Evolutionary conservation across 768 basidiomycete genomes (phyloP).

Genomic region (Rhizopogon sp.): DNA sequence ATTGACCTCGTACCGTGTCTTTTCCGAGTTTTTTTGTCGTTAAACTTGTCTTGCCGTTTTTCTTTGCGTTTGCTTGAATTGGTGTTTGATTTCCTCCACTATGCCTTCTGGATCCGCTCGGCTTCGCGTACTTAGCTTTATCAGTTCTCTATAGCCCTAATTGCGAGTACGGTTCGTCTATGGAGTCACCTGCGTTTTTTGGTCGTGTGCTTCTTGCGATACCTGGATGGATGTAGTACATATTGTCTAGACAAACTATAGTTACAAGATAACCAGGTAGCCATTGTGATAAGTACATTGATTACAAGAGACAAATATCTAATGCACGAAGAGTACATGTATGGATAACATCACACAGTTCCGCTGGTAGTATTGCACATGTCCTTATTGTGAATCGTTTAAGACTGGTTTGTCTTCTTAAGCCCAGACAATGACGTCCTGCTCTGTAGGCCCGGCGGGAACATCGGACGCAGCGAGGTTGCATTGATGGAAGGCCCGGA

Average conservation of each 20-base stretch:
- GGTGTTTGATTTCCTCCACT: slow-evolving; percentile 5
- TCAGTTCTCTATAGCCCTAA: slow-evolving; percentile 14
- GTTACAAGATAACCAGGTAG: background rate
- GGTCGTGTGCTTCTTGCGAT: slow-evolving; percentile 29
- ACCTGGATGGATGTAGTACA: slow-evolving; percentile 35
- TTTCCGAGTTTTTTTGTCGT: slow-evolving; percentile 9
- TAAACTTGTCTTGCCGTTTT: slow-evolving; percentile 3
- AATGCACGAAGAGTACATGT: background rate
- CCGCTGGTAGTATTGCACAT: background rate
- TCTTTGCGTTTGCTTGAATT: background rate
- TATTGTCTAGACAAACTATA: slow-evolving; percentile 20
- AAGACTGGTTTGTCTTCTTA: slow-evolving; percentile 13
- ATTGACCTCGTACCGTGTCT: slow-evolving; percentile 14
- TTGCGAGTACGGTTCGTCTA: slow-evolving; percentile 15
- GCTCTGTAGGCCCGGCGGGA: slow-evolving; percentile 41
- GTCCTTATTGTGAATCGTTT: background rate
- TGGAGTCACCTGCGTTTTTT: slow-evolving; percentile 12
- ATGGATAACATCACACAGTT: background rate
- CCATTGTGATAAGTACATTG: background rate
- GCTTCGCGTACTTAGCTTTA: slow-evolving; percentile 18
- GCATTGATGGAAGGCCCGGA: slow-evolving; percentile 51
- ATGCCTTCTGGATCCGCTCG: slow-evolving; percentile 10
- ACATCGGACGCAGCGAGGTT: slow-evolving; percentile 50
- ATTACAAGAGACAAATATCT: background rate
- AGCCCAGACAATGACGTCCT: slow-evolving; percentile 41